Percentiles rank a stretch among this genome's conserved stretches.
Conservation (phyloP, 2,329 filamentous ascomycete species). For the Aphanocladium album region DNA sequence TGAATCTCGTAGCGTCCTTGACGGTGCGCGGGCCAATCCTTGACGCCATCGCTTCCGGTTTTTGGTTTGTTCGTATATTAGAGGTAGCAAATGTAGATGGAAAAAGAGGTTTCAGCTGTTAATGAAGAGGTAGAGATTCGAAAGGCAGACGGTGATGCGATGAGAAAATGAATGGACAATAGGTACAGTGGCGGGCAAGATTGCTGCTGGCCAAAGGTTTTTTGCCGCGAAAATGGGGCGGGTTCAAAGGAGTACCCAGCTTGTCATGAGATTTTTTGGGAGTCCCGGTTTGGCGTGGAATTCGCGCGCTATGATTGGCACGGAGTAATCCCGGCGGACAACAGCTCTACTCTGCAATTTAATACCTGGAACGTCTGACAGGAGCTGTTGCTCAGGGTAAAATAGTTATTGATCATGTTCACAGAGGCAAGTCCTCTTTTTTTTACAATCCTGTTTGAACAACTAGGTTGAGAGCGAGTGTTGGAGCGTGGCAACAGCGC, state of each 20-base stretch:
- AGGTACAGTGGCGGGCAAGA: background rate
- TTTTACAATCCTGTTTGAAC: too few species aligned
- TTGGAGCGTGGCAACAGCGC: too few species aligned
- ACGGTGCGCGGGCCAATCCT: conserved; percentile 59
- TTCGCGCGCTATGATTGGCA: conserved; percentile 15
- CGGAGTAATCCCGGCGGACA: conserved; percentile 11
- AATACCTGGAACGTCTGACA: background rate
- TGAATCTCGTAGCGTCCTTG: conserved; percentile 72
- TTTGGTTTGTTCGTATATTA: background rate
- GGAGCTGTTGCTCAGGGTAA: background rate
- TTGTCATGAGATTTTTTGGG: conserved; percentile 15
- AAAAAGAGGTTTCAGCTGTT: background rate
- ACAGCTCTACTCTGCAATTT: conserved; percentile 3
- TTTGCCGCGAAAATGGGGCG: conserved; percentile 10
- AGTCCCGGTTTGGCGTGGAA: conserved; percentile 11
- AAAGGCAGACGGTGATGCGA: too few species aligned
- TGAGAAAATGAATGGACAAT: background rate
- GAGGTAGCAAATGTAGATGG: background rate
- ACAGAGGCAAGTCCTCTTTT: too few species aligned
- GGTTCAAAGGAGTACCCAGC: conserved; percentile 8
- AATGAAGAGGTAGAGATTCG: too few species aligned
- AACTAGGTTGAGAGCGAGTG: too few species aligned
- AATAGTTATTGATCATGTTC: too few species aligned
- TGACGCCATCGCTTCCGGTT: conserved; percentile 31
- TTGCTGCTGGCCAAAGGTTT: conserved; percentile 1